Base-by-base conservation (phyloP, 805 yeast genomes). In the Candida nitratophila region DNA sequence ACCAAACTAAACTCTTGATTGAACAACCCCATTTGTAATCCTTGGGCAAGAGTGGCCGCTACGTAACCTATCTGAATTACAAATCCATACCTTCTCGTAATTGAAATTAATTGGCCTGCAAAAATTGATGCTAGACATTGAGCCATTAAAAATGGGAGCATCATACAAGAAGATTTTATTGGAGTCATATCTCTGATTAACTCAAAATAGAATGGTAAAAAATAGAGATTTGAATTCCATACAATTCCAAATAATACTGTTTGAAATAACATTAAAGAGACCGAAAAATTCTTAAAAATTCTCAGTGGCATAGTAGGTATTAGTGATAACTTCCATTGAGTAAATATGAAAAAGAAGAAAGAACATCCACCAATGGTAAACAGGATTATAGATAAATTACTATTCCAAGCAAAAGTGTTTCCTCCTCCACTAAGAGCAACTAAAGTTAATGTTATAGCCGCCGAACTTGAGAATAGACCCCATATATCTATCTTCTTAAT, bases 381-480 rank as follows among this genome's bases (percentile, higher is more conserved):
- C 60, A 73, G 59, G 4, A 62, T 42, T 12, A 76, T 70, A n/a
- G 67, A 66, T 20, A 63, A 47, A 2, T 70, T 59, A 15, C 72
- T 73, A 51, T 70, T 51, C 89, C 89, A 83, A 0, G 65, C 57
- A 54, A 69, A 79, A 10, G 73, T 63, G 8, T 74, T 63, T 2
- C 87, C 87, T 30, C 87, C 88, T n/a, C 82, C 81, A 49, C 73
- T 70, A 19, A 79, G 55, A 2, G 83, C 81, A 15, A 80, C 66
- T 40, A 79, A 64, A 15, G 79, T 52, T 4, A 79, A 57, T 0
- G 77, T 73, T 26, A 71, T 65, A 0, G 74, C 71, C 1, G 75
- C 65, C 5, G 80, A 64, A 31, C 76, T 61, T 15, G 74, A 59
- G 24, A 73, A 49, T 36, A 76, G 67, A 0, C 87, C 87, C 6